phyloP scores from a whole-genome alignment of 73 alveolate species.

The Stentor coeruleus region DNA sequence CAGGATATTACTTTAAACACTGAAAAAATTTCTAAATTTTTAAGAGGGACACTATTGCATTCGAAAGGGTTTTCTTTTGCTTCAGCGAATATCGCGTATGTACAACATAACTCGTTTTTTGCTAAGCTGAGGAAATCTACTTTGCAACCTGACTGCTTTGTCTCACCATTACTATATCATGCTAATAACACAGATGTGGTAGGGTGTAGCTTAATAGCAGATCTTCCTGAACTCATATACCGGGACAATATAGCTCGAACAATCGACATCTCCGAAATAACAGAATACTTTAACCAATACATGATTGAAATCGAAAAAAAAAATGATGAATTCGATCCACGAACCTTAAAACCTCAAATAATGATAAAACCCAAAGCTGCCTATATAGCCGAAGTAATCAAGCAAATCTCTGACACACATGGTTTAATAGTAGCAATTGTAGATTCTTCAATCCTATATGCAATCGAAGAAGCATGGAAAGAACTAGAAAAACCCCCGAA shows the following conservation, averaged over 20 bases:
- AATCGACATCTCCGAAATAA: conserved; percentile 22
- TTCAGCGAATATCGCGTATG: not conserved
- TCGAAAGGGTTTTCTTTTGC: not conserved
- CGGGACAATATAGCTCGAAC: conserved; percentile 46
- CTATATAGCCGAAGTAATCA: conserved; percentile 44
- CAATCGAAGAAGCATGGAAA: conserved; percentile 46
- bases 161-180: conserved; percentile 44
- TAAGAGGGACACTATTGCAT: conserved; percentile 33
- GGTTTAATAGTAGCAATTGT: conserved; percentile 45
- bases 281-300: conserved; percentile 30
- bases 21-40: conserved; percentile 28
- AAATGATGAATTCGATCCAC: conserved; percentile 35
- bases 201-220: conserved; percentile 32
- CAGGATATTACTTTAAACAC: conserved; percentile 38
- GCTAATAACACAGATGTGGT: conserved; percentile 30
- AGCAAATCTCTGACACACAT: conserved; percentile 31
- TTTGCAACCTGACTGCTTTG: conserved; percentile 43
- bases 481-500: conserved; percentile 25
- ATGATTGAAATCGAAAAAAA: conserved; percentile 21
- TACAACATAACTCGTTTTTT: conserved; percentile 37
- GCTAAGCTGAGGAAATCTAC: conserved; percentile 27
- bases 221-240: conserved; percentile 42
- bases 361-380: conserved; percentile 37
- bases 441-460: conserved; percentile 39
- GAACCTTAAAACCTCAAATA: conserved; percentile 21